phyloP scores from a whole-genome alignment of 2,329 filamentous ascomycete species.

The Neofusicoccum cordaticola region DNA sequence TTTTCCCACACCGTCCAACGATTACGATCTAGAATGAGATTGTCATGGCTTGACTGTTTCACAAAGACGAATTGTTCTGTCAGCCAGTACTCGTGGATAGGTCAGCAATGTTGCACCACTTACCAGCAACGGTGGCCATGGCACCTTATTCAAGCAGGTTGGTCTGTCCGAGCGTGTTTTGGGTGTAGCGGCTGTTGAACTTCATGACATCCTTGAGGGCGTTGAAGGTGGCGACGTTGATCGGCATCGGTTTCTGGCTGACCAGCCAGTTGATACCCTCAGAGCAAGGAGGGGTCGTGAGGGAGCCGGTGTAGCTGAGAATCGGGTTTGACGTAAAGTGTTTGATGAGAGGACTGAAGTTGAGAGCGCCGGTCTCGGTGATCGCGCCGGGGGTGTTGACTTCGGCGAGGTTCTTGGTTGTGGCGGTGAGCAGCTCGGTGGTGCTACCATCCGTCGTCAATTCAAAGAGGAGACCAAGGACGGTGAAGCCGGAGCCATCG shows the following conservation, averaged over 20 bases:
- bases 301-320: slow-evolving; percentile 56
- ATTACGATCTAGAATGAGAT: too few species aligned
- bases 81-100: too few species aligned
- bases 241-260: slow-evolving; percentile 46
- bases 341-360: slow-evolving; percentile 42
- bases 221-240: slow-evolving; percentile 51
- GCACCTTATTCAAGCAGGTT: slow-evolving; percentile 39
- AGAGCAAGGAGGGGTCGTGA: slow-evolving; percentile 62
- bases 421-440: slow-evolving; percentile 30
- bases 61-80: too few species aligned
- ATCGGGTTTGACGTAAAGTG: slow-evolving; percentile 40
- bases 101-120: too few species aligned
- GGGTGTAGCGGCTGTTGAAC: slow-evolving; percentile 56
- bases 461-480: slow-evolving; percentile 44
- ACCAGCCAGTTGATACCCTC: slow-evolving; percentile 57
- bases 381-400: slow-evolving; percentile 41
- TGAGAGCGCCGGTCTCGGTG: slow-evolving; percentile 38
- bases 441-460: slow-evolving; percentile 34
- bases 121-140: too few species aligned
- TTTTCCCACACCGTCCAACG: too few species aligned
- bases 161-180: slow-evolving; percentile 47
- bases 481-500: slow-evolving; percentile 36
- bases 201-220: slow-evolving; percentile 53
- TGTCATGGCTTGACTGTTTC: too few species aligned
- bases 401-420: slow-evolving; percentile 35